Base-by-base conservation (phyloP, 1,284 basidiomycete genomes). In the Marasmius tenuissimus region DNA sequence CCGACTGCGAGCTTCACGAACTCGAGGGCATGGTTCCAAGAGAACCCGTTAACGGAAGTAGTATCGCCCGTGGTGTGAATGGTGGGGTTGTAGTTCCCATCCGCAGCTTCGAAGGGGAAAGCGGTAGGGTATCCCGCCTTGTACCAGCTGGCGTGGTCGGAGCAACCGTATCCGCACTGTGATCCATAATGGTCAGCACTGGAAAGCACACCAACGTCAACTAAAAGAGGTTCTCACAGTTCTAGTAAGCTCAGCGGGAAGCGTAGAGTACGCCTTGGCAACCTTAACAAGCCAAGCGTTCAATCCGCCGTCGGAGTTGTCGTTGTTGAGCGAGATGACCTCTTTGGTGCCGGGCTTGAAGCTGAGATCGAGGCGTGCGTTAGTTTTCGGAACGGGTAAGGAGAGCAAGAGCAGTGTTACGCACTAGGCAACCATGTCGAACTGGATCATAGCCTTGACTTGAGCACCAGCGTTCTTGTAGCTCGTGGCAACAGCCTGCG, bases 1-100 rank as follows among this genome's bases (percentile, higher is more conserved):
- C 78, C 82, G 37, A 81, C 71, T 5, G 76, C 80, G 20, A 84
- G 72, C 72, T 83, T 84, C 49, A 81, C 77, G 69, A 81, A 84
- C 66, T 81, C 79, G 48, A 75, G 60, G 6, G 69, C 68, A 62
- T 85, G 85, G 9, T 75, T 66, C 70, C 70, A 73, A 20, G 71
- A 72, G 65, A 73, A 79, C 54, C 81, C 79, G 56, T 77, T 72
- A 60, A 81, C 79, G 18, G 20, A 58, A 11, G 77, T 81, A 66
- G 83, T 72, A 42, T 75, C 85, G 27, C 71, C 68, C 8, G 76
- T 69, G 11, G 77, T 75, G 72, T 86, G 85, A 61, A 85, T 85
- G 64, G 77, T 54, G 42, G 70, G 68, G 70, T 76, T 70, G 60
- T 69, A 57, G 45, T 71, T 63, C 37, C 66, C 63, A 52, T 71